Evolutionary conservation across 1,284 basidiomycete species (phyloP).

Genomic region (Golubevia sp.): DNA sequence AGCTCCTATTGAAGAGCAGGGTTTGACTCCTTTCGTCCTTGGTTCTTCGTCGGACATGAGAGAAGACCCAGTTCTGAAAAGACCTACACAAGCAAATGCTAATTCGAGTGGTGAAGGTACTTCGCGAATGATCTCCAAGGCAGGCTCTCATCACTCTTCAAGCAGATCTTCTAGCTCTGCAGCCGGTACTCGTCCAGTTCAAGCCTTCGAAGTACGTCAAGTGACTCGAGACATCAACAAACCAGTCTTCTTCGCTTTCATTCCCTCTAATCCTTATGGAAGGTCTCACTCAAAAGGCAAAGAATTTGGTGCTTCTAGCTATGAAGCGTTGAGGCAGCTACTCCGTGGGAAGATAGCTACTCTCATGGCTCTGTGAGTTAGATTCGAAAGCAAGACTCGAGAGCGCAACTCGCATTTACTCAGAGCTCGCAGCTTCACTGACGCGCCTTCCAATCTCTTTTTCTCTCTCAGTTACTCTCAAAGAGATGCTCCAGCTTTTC

Average conservation of each 20-base stretch:
- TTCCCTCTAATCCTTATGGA: conserved; percentile 7
- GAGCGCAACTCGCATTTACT: too few species aligned
- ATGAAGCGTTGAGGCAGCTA: not conserved
- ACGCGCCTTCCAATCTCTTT: too few species aligned
- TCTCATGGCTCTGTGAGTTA: conserved; percentile 2
- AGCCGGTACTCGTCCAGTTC: not conserved
- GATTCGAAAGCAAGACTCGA: too few species aligned
- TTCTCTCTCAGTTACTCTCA: not conserved
- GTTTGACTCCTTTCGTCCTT: conserved; percentile 6
- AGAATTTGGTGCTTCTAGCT: not conserved
- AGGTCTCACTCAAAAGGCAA: not conserved
- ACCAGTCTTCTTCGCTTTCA: conserved; percentile 12
- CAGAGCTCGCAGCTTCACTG: too few species aligned
- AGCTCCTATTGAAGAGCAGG: conserved; percentile 4
- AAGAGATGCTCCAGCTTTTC: conserved; percentile 10
- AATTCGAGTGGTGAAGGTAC: too few species aligned
- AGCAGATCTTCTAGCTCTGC: conserved; percentile 6
- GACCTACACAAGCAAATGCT: too few species aligned
- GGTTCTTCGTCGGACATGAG: too few species aligned
- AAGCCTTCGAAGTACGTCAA: conserved; percentile 6
- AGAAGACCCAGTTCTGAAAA: conserved; percentile 6
- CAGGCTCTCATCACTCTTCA: not conserved
- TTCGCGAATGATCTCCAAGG: too few species aligned
- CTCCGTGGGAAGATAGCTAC: not conserved
- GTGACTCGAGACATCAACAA: conserved; percentile 4